phyloP scores from a whole-genome alignment of 768 basidiomycete genomes.

The Hericium rajendrae region DNA sequence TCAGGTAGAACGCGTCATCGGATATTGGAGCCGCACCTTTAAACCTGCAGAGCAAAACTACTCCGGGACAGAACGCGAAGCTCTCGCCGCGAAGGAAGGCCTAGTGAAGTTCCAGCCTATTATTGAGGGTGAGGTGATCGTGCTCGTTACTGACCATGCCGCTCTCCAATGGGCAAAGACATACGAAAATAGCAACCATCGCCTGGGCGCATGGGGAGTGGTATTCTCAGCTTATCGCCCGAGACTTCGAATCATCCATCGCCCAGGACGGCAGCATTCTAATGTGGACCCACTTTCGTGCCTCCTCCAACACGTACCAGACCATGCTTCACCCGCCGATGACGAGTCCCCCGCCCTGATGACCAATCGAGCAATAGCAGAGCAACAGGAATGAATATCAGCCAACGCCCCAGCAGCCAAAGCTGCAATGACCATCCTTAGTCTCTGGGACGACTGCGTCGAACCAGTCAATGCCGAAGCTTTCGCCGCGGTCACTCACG shows the following conservation, averaged over 20 bases:
- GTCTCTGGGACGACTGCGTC: background rate
- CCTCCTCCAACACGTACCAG: background rate
- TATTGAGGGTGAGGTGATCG: conserved; percentile 26
- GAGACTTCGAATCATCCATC: conserved; percentile 21
- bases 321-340: background rate
- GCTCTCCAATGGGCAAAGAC: conserved; percentile 18
- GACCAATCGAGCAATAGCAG: background rate
- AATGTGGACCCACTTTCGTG: conserved; percentile 22
- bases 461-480: background rate
- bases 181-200: conserved; percentile 15
- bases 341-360: background rate
- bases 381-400: too few relatives aligned
- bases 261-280: conserved; percentile 24
- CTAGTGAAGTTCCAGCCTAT: conserved; percentile 28
- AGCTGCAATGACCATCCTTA: background rate
- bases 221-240: conserved; percentile 25
- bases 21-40: conserved; percentile 16
- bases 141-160: conserved; percentile 17
- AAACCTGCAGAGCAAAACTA: conserved; percentile 19
- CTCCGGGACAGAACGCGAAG: conserved; percentile 30
- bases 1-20: conserved; percentile 13
- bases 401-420: background rate
- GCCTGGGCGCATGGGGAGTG: conserved; percentile 23
- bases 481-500: background rate
- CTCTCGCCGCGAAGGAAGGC: conserved; percentile 28